A percentile compares a stretch with the other conserved stretches of the same genome.
Conservation (phyloP, 2,329 filamentous ascomycete species). For the Colletotrichum salicis region DNA sequence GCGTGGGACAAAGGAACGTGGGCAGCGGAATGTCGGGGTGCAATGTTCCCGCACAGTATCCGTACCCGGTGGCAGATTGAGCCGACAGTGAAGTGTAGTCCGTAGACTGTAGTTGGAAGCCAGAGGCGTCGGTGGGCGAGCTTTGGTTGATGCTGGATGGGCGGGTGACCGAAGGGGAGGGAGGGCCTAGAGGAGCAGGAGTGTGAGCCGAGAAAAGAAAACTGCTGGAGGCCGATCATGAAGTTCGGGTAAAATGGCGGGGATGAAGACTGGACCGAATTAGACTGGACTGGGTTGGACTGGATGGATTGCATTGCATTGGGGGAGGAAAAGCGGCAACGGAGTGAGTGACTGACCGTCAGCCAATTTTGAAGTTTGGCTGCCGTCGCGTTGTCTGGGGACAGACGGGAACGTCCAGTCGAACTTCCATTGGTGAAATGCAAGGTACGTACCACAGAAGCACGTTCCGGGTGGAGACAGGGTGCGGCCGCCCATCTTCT, state of each 20-base stretch:
- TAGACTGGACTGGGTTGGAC: not conserved
- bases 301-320: not conserved
- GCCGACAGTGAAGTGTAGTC: not conserved
- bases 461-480: conserved; percentile 25
- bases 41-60: not conserved
- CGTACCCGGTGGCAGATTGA: not conserved
- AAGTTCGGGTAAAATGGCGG: conserved; percentile 22
- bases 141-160: not conserved
- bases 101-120: not conserved
- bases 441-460: not conserved
- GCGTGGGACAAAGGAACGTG: not conserved
- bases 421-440: not conserved
- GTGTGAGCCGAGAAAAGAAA: conserved; percentile 10
- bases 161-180: not conserved
- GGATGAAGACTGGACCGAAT: not conserved
- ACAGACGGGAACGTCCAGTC: not conserved
- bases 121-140: not conserved
- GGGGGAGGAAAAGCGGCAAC: not conserved
- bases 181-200: not conserved
- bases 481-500: conserved; percentile 21
- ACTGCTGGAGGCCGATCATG: conserved; percentile 23
- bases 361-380: too few species aligned
- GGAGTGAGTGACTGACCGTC: not conserved
- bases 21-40: not conserved
- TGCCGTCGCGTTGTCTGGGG: not conserved